These are phyloP conservation scores for Diaporthe sp. DNA, from an alignment of 2,329 filamentous ascomycete species.

Conservation along the genomic window DNA sequence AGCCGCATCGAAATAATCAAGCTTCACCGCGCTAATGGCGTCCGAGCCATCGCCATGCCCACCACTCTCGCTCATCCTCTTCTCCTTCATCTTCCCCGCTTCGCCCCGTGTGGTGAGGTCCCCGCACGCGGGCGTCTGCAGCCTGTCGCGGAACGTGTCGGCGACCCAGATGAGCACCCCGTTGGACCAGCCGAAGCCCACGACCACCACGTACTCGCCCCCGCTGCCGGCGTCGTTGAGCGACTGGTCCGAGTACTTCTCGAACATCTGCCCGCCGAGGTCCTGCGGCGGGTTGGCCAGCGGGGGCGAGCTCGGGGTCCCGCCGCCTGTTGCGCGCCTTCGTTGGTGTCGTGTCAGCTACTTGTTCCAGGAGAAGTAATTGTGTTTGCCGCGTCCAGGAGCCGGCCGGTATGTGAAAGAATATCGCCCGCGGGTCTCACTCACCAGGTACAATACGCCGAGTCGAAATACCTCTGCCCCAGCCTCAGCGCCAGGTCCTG, in stretches of 20 bases:
- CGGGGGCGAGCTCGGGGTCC: slow-evolving; percentile 65
- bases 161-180: slow-evolving; percentile 77
- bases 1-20: slow-evolving; percentile 59
- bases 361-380: no score
- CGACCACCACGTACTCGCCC: slow-evolving; percentile 78
- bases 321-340: slow-evolving; percentile 70
- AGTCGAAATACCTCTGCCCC: slow-evolving; percentile 76
- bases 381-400: no score
- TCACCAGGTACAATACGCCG: slow-evolving; percentile 78
- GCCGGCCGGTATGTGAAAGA: no score
- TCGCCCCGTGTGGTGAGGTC: slow-evolving; percentile 57
- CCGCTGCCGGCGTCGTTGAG: slow-evolving; percentile 74
- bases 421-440: neutral
- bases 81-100: slow-evolving; percentile 44
- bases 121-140: slow-evolving; percentile 69
- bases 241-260: slow-evolving; percentile 75
- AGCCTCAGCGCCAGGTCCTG: slow-evolving; percentile 69
- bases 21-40: slow-evolving; percentile 57
- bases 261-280: slow-evolving; percentile 74
- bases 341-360: neutral
- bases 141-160: slow-evolving; percentile 70
- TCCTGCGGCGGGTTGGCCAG: slow-evolving; percentile 59
- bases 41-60: neutral
- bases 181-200: slow-evolving; percentile 80
- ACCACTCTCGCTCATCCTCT: slow-evolving; percentile 40